Conservation (phyloP, 108 stramenopile species). For the Skeletonema marinoi region DNA sequence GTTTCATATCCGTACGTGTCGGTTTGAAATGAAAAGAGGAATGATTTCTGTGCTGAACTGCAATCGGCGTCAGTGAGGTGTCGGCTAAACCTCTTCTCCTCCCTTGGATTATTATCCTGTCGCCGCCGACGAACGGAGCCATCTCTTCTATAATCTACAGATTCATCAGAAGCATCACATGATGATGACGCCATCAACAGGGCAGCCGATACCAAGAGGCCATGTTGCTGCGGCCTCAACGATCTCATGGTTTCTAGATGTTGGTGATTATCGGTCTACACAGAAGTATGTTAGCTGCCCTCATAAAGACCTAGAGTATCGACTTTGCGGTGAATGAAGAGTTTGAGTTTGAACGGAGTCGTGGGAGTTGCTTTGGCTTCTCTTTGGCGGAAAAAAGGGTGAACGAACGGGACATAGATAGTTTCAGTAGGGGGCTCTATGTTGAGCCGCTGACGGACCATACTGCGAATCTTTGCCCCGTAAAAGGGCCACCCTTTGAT, state of each 20-base stretch:
- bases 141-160: not conserved
- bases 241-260: not conserved
- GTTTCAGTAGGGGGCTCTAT: too few species aligned
- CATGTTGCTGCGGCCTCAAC: not conserved
- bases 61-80: not conserved
- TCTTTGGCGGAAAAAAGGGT: too few species aligned
- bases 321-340: too few species aligned
- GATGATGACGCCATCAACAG: not conserved
- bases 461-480: too few species aligned
- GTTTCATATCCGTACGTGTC: slow-evolving; percentile 48
- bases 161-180: not conserved
- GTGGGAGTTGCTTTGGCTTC: too few species aligned
- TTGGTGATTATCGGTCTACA: not conserved
- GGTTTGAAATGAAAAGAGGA: slow-evolving; percentile 41
- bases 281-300: too few species aligned
- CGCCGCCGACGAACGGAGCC: not conserved
- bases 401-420: too few species aligned
- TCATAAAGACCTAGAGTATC: too few species aligned
- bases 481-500: too few species aligned
- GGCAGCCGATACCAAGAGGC: not conserved
- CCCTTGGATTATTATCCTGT: not conserved
- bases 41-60: slow-evolving; percentile 10
- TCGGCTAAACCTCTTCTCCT: not conserved
- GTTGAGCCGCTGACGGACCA: not conserved
- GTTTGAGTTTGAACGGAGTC: too few species aligned